Base-by-base conservation (phyloP, 305 asterid genomes). In the Caryopteris hybrid region DNA sequence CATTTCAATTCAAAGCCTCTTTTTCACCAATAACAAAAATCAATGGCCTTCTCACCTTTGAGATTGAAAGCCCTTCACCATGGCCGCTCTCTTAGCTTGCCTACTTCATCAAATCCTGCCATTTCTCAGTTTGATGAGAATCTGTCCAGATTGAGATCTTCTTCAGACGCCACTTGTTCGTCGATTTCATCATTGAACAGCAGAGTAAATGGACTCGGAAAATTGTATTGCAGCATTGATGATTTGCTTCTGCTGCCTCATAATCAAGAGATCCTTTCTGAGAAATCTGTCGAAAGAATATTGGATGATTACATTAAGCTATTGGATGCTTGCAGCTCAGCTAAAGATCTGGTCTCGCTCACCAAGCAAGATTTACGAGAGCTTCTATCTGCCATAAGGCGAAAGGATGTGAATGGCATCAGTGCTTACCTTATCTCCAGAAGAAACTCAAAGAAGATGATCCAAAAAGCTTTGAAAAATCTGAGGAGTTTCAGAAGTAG, bases 311-410 rank as follows among this genome's bases (percentile, higher is more conserved):
- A 48, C 56, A 41, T 76, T 0, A 53, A 48, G 47, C 68, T 75
- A 10, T 21, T 79, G 75, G 83, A 79, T 61, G 59, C 47, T 27
- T 70, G 80, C 69, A 68, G 55, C 38, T 12, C 65, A 5, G 74
- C 48, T 1, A 78, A 67, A 22, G 80, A 79, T 43, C 14, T 68
- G 5, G 18, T 79, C 47, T 66, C 67, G 13, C 38, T 34, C 25
- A 69, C 52, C 0, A 75, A 69, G 42, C 64, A 75, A 43, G 22
- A 60, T 52, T 3, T 68, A 38, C 18, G 73, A 51, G 64, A 75
- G 4, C 76, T 75, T 45, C 73, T 71, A 0, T 79, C 80, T 22
- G 50, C 76, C 8, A 20, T 71, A 0, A 72, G 83, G 45, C 66
- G 80, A 68, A 79, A 65, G 63, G 76, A 64, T 54, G 66, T 3